A percentile compares a stretch with the other conserved stretches of the same genome.
phyloP scores from a whole-genome alignment of 2,329 filamentous ascomycete species.

The Ascomycota sp. region DNA sequence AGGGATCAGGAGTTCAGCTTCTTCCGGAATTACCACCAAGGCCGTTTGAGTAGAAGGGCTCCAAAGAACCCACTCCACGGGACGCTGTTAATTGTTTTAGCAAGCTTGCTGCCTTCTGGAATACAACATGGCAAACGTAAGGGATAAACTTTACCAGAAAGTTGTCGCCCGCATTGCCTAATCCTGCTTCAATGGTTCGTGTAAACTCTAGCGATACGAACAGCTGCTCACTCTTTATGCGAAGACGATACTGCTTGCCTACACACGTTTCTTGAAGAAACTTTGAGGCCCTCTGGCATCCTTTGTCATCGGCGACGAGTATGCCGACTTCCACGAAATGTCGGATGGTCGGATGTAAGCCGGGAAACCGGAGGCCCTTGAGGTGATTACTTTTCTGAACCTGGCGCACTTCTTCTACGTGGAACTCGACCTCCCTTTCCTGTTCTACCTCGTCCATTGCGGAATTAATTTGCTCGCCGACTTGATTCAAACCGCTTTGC shows the following conservation, averaged over 20 bases:
- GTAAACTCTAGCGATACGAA: conserved; percentile 13
- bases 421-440: conserved; percentile 34
- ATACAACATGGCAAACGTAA: neutral
- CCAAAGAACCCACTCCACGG: conserved; percentile 41
- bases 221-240: conserved; percentile 5
- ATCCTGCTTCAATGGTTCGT: conserved; percentile 1
- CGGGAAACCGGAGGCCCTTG: conserved; percentile 17
- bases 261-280: conserved; percentile 19
- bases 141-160: conserved; percentile 1
- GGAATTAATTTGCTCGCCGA: too few relatives aligned
- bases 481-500: neutral
- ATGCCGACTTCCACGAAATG: conserved; percentile 22
- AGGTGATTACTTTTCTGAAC: conserved; percentile 23
- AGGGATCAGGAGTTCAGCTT: conserved; percentile 32
- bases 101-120: neutral
- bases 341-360: conserved; percentile 23
- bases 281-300: conserved; percentile 6
- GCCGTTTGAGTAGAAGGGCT: conserved; percentile 21
- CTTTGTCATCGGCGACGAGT: neutral
- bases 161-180: conserved; percentile 1
- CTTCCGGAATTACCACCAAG: conserved; percentile 38
- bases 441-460: conserved; percentile 34
- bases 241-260: conserved; percentile 12
- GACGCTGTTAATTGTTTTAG: conserved; percentile 10
- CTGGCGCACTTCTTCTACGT: conserved; percentile 34